A percentile compares a stretch with the other conserved stretches of the same genome.
These are phyloP conservation scores for Picea glauca DNA, from an alignment of 75 land plant genomes.

Conservation along the genomic window DNA sequence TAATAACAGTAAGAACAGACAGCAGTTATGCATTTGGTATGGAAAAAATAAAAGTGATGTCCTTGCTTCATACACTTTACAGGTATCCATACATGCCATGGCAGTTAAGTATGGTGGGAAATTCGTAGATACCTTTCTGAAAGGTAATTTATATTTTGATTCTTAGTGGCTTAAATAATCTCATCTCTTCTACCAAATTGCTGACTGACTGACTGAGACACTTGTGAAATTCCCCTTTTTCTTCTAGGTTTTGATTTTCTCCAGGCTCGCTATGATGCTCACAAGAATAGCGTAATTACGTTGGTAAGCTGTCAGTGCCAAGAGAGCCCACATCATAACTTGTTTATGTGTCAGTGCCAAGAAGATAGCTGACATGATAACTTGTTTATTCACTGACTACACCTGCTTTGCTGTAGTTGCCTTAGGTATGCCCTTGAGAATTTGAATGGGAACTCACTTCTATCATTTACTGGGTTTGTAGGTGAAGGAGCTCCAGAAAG, in stretches of 20 bases:
- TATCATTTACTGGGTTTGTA: conserved; percentile 16
- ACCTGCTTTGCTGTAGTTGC: background rate
- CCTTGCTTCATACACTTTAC: background rate
- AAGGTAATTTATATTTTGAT: conserved; percentile 37
- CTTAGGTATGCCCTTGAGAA: background rate
- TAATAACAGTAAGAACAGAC: background rate
- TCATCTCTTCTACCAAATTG: background rate
- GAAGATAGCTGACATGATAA: background rate
- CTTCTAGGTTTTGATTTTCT: conserved; percentile 69
- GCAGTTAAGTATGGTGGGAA: conserved; percentile 92
- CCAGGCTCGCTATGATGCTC: conserved; percentile 45
- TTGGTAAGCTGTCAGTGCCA: conserved; percentile 42
- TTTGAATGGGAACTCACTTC: background rate
- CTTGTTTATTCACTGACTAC: no score
- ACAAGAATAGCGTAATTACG: conserved; percentile 49
- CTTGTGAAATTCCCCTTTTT: background rate
- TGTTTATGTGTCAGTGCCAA: background rate
- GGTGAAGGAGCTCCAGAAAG: conserved; percentile 91
- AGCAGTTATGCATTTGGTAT: background rate
- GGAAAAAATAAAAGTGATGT: background rate
- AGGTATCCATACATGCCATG: conserved; percentile 76
- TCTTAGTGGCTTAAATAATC: background rate
- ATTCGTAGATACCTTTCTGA: conserved; percentile 80
- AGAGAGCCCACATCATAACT: background rate
- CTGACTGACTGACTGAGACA: background rate